Base-by-base conservation (phyloP, 257 asterid genomes). In the Schizonepeta tenuifolia region DNA sequence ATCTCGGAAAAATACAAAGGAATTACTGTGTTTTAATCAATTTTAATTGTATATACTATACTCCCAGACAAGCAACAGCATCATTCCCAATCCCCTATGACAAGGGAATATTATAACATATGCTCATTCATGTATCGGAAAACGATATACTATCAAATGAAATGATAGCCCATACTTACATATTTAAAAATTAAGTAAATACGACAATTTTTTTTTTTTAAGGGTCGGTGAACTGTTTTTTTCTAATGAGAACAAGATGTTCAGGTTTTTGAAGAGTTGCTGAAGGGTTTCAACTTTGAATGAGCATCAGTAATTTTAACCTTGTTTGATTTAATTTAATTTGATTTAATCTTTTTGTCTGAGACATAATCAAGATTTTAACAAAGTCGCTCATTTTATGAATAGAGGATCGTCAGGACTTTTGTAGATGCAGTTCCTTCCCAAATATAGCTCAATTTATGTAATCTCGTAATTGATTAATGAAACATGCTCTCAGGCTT, bases 51-150 rank as follows among this genome's bases (percentile, higher is more conserved):
- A 38, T 36, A 7, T 36, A 22, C n/a, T 55, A 38, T 31, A 60
- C 20, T 60, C 13, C 18, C 20, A 41, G 70, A 41, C 70, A 65
- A 3, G 7, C 70, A 20, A 12, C 24, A 43, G 69, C 70, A 65
- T 65, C 55, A 57, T 57, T 28, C 20, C 21, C 41, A 28, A 1
- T 57, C 12, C 41, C 64, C 64, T 13, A 57, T 26, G 38, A 28
- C 64, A 11, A 14, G 11, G 64, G 41, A 57, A 57, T 57, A 57
- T 57, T 57, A 57, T 57, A 9, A 41, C 11, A 55, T 55, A 55
- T 55, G 17, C 36, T 56, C 9, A 26, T 56, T 54, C 60, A 54
- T 53, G 31, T 53, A 8, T 44, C 17, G 31, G 59, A 38, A 38
- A 38, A 9, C 43, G 11, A 7, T 38, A 1, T 38, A n/a, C n/a